A percentile compares a stretch with the other conserved stretches of the same genome.
These are phyloP conservation scores for Neostapfia colusana DNA, from an alignment of 176 grass and related monocot species.

Conservation along the genomic window DNA sequence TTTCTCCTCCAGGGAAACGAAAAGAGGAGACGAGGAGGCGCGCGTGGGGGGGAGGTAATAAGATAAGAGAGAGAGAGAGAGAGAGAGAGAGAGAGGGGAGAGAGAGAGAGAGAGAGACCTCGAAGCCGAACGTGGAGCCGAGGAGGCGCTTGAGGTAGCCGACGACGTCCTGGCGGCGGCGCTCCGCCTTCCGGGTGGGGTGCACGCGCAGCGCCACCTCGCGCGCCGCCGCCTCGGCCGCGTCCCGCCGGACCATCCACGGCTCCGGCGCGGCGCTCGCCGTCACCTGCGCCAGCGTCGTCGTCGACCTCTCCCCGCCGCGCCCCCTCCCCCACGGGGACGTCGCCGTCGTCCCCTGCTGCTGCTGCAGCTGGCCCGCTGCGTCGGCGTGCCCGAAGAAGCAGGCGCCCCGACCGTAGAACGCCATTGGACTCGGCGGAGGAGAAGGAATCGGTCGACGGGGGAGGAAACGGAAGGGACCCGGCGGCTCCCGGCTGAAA, in stretches of 20 bases:
- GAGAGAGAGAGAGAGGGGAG: not conserved
- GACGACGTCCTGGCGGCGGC: slow-evolving; percentile 49
- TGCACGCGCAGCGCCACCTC: slow-evolving; percentile 57
- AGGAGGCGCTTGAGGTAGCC: slow-evolving; percentile 51
- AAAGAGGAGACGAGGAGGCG: not conserved
- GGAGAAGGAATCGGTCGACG: too few relatives aligned
- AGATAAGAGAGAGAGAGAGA: not conserved
- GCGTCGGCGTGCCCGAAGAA: too few relatives aligned
- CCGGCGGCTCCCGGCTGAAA: too few relatives aligned
- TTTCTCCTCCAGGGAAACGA: not conserved
- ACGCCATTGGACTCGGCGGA: not conserved
- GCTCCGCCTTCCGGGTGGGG: slow-evolving; percentile 67
- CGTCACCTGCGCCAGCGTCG: slow-evolving; percentile 23
- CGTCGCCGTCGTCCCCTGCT: too few relatives aligned
- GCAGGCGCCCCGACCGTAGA: too few relatives aligned
- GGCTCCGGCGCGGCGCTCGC: not conserved
- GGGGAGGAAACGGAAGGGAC: too few relatives aligned
- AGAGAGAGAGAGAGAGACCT: slow-evolving; percentile 30
- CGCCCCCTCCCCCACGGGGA: not conserved
- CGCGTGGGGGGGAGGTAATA: not conserved
- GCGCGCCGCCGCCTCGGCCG: slow-evolving; percentile 48
- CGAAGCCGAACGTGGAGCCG: slow-evolving; percentile 49
- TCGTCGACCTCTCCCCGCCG: not conserved
- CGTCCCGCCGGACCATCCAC: not conserved
- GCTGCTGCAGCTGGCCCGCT: too few relatives aligned